phyloP scores from a whole-genome alignment of 176 grass and related monocot genomes.

The Bromus sterilis region DNA sequence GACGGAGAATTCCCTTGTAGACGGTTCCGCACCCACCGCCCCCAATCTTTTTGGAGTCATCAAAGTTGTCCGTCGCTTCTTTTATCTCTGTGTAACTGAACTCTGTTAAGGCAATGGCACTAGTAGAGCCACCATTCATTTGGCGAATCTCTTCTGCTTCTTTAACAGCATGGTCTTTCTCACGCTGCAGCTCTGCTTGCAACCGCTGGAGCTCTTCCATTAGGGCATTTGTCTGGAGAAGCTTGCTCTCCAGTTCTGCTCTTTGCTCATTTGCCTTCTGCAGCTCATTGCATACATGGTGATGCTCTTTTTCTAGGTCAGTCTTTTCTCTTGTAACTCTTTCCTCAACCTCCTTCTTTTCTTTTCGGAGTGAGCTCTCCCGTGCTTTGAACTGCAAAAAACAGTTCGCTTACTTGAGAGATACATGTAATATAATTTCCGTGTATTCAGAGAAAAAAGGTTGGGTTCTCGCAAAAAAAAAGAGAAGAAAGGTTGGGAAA shows the following conservation, averaged over 20 bases:
- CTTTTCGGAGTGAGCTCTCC: slow-evolving; percentile 42
- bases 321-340: slow-evolving; percentile 39
- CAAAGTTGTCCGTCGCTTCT: slow-evolving; percentile 61
- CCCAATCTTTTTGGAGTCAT: slow-evolving; percentile 46
- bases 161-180: slow-evolving; percentile 33
- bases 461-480: no score
- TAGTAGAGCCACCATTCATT: neutral
- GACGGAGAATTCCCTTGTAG: slow-evolving; percentile 62
- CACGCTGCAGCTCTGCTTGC: slow-evolving; percentile 13
- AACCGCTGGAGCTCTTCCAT: slow-evolving; percentile 14
- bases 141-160: slow-evolving; percentile 26
- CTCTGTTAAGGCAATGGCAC: slow-evolving; percentile 29
- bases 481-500: neutral
- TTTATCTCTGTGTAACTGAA: slow-evolving; percentile 51
- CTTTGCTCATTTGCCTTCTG: slow-evolving; percentile 35
- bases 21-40: slow-evolving; percentile 66
- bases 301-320: slow-evolving; percentile 29
- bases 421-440: neutral
- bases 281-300: slow-evolving; percentile 37
- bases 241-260: slow-evolving; percentile 31
- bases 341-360: slow-evolving; percentile 51
- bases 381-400: slow-evolving; percentile 46
- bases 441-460: neutral
- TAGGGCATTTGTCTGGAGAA: slow-evolving; percentile 14
- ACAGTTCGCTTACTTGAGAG: slow-evolving; percentile 3